phyloP scores from a whole-genome alignment of 2,329 filamentous ascomycete species.

The Colletotrichum sublineola region DNA sequence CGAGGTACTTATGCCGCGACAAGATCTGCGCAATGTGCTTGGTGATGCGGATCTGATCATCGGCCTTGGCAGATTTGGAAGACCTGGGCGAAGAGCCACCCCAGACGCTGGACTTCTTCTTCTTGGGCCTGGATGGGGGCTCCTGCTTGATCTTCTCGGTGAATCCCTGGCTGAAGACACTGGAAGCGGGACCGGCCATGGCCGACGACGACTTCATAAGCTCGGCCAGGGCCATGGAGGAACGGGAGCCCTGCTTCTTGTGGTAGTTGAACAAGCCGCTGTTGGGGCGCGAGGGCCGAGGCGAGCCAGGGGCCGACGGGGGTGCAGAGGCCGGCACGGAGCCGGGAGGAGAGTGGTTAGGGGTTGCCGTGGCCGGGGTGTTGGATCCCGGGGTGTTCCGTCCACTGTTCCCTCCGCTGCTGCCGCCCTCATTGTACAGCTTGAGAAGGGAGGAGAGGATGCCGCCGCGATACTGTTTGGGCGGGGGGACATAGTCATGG shows the following conservation, averaged over 20 bases:
- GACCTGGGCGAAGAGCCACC: conserved; percentile 29
- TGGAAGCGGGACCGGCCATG: conserved; percentile 62
- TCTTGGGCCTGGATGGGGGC: conserved; percentile 53
- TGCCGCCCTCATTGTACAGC: conserved; percentile 68
- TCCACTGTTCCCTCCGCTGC: conserved; percentile 54
- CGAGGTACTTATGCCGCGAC: conserved; percentile 83
- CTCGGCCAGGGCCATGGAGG: conserved; percentile 62
- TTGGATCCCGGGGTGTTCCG: conserved; percentile 57
- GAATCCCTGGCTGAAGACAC: conserved; percentile 59
- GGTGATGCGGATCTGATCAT: conserved; percentile 60
- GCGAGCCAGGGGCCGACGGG: conserved; percentile 44
- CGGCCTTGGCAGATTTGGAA: conserved; percentile 24
- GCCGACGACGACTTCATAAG: conserved; percentile 68
- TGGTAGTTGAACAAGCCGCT: conserved; percentile 58
- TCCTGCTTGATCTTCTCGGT: conserved; percentile 59
- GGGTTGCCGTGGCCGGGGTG: conserved; percentile 57
- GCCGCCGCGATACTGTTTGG: conserved; percentile 78
- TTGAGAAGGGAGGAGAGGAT: conserved; percentile 80
- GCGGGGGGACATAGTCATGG: conserved; percentile 72
- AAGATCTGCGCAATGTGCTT: conserved; percentile 77
- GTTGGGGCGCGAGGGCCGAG: conserved; percentile 51
- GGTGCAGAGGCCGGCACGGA: conserved; percentile 56
- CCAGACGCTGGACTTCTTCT: conserved; percentile 43
- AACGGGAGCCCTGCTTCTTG: conserved; percentile 57
- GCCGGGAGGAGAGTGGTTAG: conserved; percentile 56